These are phyloP conservation scores for Phylloporus sp. DNA, from an alignment of 768 basidiomycete genomes.

Conservation along the genomic window DNA sequence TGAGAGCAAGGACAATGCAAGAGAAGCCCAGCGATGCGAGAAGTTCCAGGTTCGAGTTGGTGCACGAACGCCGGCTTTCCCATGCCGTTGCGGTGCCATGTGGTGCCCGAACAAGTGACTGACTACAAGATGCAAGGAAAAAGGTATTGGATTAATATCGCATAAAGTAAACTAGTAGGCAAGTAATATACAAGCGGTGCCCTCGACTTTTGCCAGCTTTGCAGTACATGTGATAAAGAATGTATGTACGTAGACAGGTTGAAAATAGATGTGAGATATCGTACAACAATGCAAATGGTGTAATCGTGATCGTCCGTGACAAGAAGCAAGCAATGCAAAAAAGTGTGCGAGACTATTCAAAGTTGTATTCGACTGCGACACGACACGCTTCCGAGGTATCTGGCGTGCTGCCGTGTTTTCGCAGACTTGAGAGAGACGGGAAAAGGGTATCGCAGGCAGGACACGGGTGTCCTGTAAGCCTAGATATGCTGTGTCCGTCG, in stretches of 20 bases:
- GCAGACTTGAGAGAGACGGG: slow-evolving; percentile 51
- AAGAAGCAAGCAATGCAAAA: not conserved
- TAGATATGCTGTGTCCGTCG: slow-evolving; percentile 34
- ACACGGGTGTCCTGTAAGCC: slow-evolving; percentile 55
- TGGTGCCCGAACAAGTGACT: no score
- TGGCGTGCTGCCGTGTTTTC: slow-evolving; percentile 53
- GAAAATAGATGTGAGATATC: slow-evolving; percentile 29
- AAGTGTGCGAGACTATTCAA: slow-evolving; percentile 49
- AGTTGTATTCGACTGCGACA: slow-evolving; percentile 68
- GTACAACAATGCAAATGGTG: slow-evolving; percentile 25
- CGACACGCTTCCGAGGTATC: slow-evolving; percentile 64
- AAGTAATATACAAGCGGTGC: slow-evolving; percentile 27
- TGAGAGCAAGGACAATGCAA: slow-evolving; percentile 6
- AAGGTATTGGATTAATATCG: slow-evolving; percentile 31
- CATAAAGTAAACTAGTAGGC: slow-evolving; percentile 26
- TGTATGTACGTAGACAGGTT: slow-evolving; percentile 24
- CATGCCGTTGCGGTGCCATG: slow-evolving; percentile 4
- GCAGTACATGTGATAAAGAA: slow-evolving; percentile 18
- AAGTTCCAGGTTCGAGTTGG: slow-evolving; percentile 1
- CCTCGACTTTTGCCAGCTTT: slow-evolving; percentile 12
- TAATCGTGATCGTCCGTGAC: slow-evolving; percentile 16
- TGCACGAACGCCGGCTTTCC: slow-evolving; percentile 1
- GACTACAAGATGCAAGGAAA: no score
- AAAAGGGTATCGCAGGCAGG: slow-evolving; percentile 72
- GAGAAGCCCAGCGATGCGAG: not conserved